These are phyloP conservation scores for Thymus mandschuricus DNA, from an alignment of 257 asterid species.

Conservation along the genomic window DNA sequence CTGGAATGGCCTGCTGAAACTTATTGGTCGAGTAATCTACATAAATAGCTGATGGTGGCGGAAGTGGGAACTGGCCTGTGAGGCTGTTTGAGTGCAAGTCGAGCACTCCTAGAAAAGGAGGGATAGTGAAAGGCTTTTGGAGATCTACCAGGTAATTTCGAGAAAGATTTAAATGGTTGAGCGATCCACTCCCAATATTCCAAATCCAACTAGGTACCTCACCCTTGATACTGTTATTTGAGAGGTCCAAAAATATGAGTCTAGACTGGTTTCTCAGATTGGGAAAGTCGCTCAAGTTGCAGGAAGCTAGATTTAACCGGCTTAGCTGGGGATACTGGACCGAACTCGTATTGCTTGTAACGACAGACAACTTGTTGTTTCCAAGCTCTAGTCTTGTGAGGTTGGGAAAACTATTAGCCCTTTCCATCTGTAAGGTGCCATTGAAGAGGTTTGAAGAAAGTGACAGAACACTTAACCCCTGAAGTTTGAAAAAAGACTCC, in stretches of 20 bases:
- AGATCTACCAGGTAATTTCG: conserved; percentile 35
- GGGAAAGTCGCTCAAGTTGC: conserved; percentile 50
- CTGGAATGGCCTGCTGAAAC: conserved; percentile 39
- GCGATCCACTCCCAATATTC: conserved; percentile 35
- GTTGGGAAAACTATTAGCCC: conserved; percentile 32
- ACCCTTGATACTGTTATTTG: conserved; percentile 46
- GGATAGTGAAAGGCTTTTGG: conserved; percentile 37
- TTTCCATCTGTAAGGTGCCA: conserved; percentile 38
- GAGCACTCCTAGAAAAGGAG: conserved; percentile 23
- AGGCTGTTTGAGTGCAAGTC: conserved; percentile 48
- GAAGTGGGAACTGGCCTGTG: conserved; percentile 43
- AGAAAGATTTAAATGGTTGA: conserved; percentile 47
- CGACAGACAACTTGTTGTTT: conserved; percentile 50
- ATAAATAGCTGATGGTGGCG: conserved; percentile 34
- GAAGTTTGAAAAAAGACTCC: conserved; percentile 35
- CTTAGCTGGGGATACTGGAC: conserved; percentile 30
- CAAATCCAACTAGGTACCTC: conserved; percentile 66
- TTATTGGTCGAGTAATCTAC: conserved; percentile 51
- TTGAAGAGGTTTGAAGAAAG: conserved; percentile 46
- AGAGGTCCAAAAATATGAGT: conserved; percentile 48
- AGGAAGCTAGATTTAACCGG: conserved; percentile 52
- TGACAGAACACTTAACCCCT: conserved; percentile 32
- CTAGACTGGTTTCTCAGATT: conserved; percentile 32
- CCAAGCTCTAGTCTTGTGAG: conserved; percentile 59
- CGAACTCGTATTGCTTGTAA: conserved; percentile 24